These are phyloP conservation scores for Lathyrus aphaca DNA, from an alignment of 306 rosid genomes.

Conservation along the genomic window DNA sequence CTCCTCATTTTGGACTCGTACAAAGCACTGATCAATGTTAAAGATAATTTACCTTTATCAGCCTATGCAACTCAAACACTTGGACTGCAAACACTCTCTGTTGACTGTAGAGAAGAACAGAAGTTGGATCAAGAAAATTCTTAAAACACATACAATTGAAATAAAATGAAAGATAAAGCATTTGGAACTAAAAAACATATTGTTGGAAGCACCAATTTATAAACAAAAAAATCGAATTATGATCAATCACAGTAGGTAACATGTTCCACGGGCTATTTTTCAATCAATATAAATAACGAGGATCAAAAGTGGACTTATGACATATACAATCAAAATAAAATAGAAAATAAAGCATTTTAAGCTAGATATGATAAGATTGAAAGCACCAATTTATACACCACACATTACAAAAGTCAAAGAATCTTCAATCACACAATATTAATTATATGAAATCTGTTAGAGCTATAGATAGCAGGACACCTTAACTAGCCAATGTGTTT, in stretches of 20 bases:
- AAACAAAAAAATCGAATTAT: slow-evolving; percentile 28
- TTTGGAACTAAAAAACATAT: slow-evolving; percentile 32
- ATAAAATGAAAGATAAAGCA: slow-evolving; percentile 39
- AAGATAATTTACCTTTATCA: slow-evolving; percentile 65
- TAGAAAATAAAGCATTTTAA: slow-evolving; percentile 38
- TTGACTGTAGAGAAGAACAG: slow-evolving; percentile 77
- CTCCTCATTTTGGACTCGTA: slow-evolving; percentile 36
- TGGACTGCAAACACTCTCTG: slow-evolving; percentile 78
- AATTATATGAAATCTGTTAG: slow-evolving; percentile 16
- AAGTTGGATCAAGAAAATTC: slow-evolving; percentile 65
- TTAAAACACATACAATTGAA: slow-evolving; percentile 34
- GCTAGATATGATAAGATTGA: slow-evolving; percentile 16
- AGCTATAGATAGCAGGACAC: slow-evolving; percentile 28
- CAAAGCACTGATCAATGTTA: slow-evolving; percentile 29
- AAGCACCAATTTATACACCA: too few relatives aligned
- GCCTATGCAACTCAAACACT: slow-evolving; percentile 81
- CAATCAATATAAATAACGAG: slow-evolving; percentile 2
- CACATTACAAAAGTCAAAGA: too few relatives aligned
- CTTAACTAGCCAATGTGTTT: slow-evolving; percentile 25
- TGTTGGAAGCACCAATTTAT: slow-evolving; percentile 4
- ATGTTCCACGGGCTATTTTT: slow-evolving; percentile 11
- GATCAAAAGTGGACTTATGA: slow-evolving; percentile 23
- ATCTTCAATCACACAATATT: slow-evolving; percentile 7
- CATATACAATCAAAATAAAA: slow-evolving; percentile 36
- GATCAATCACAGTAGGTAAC: slow-evolving; percentile 22